A percentile compares a stretch with the other conserved stretches of the same genome.
Evolutionary conservation across 495 filamentous ascomycete genomes (phyloP).

Genomic region (Chlorociboria aeruginascens): DNA sequence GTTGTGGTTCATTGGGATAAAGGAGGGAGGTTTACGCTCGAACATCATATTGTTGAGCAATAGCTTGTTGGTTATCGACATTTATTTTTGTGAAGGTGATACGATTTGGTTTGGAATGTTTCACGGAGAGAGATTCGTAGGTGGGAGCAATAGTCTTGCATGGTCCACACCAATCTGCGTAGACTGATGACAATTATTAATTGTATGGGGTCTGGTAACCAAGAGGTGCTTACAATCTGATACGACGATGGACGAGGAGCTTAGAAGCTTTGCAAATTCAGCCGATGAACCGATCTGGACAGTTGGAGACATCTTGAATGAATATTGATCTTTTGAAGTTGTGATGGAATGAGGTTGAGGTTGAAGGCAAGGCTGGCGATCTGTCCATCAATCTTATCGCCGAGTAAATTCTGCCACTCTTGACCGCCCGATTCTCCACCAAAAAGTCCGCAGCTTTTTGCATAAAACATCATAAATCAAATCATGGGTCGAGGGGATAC

Average conservation of each 20-base stretch:
- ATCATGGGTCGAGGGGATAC: conserved; percentile 19
- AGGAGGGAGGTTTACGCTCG: conserved; percentile 23
- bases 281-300: conserved; percentile 20
- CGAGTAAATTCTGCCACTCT: no score
- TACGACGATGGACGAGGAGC: conserved; percentile 21
- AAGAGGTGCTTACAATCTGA: conserved; percentile 21
- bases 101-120: conserved; percentile 29
- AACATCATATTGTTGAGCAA: conserved; percentile 33
- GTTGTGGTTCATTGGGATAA: not conserved
- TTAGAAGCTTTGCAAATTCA: conserved; percentile 21
- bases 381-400: no score
- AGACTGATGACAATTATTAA: conserved; percentile 22
- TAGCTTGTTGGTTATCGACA: conserved; percentile 34
- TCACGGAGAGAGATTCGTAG: conserved; percentile 33
- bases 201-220: not conserved
- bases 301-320: conserved; percentile 12
- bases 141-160: conserved; percentile 44
- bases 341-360: no score
- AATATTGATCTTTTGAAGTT: not conserved
- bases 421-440: no score
- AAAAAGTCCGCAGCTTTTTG: no score
- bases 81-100: conserved; percentile 40
- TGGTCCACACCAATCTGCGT: conserved; percentile 46
- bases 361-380: no score
- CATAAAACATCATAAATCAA: not conserved